phyloP scores from a whole-genome alignment of 129 eudicot species.

The Dittrichia graveolens region DNA sequence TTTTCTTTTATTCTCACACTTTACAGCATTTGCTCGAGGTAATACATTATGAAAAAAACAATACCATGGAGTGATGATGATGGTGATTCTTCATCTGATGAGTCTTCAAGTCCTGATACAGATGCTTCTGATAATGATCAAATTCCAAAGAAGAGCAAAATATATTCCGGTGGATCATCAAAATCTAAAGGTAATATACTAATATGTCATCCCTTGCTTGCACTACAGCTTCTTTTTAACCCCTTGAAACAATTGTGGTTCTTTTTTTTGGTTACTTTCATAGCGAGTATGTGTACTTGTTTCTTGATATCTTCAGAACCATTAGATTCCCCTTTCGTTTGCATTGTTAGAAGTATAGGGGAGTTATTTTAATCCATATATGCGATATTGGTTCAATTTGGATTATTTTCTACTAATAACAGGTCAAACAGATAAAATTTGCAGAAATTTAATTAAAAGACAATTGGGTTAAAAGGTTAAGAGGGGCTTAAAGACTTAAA shows the following conservation, averaged over 20 bases:
- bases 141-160: conserved; percentile 31
- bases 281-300: no score
- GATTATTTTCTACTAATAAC: no score
- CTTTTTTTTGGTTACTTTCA: no score
- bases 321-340: no score
- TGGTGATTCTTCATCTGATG: conserved; percentile 58
- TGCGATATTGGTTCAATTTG: no score
- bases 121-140: conserved; percentile 56
- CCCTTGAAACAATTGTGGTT: not conserved
- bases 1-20: not conserved
- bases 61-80: conserved; percentile 63
- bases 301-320: no score
- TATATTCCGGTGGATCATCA: conserved; percentile 34
- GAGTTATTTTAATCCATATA: no score
- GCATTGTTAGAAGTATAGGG: no score
- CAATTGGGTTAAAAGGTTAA: no score
- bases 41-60: conserved; percentile 60
- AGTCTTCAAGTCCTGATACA: conserved; percentile 49
- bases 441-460: no score
- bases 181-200: conserved; percentile 52
- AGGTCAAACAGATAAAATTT: no score
- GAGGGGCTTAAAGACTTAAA: no score
- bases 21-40: conserved; percentile 13
- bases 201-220: not conserved
- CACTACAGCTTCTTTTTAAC: not conserved